Percentiles rank a stretch among this genome's conserved stretches.
Evolutionary conservation across 2,329 filamentous ascomycete species (phyloP).

Genomic region (Colletotrichum musicola): DNA sequence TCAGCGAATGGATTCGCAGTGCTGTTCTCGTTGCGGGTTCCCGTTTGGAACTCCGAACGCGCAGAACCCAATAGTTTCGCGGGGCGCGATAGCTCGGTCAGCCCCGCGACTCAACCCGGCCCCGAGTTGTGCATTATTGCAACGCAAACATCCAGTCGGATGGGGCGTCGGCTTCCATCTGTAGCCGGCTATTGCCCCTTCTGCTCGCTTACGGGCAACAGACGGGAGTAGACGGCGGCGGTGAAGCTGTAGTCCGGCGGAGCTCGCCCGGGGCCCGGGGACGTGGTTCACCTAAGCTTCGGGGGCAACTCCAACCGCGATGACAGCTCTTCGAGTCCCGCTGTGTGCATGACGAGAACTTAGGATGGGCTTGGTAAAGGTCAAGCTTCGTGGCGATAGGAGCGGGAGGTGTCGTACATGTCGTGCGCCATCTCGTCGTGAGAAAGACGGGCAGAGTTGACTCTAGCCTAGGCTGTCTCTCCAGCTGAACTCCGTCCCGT

Average conservation of each 20-base stretch:
- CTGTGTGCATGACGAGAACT: background rate
- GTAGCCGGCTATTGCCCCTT: background rate
- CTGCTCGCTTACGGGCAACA: background rate
- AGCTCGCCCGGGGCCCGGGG: background rate
- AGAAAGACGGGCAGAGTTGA: conserved; percentile 24
- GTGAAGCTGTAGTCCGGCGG: background rate
- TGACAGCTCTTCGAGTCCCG: background rate
- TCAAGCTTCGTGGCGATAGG: conserved; percentile 15
- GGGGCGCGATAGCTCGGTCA: background rate
- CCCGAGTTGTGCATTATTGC: background rate
- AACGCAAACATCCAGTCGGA: background rate
- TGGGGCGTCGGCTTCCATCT: background rate
- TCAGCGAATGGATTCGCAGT: background rate
- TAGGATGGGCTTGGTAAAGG: conserved; percentile 9
- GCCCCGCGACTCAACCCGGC: background rate
- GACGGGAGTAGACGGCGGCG: conserved; percentile 10
- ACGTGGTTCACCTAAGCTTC: background rate
- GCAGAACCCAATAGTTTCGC: conserved; percentile 21
- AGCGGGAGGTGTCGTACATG: background rate
- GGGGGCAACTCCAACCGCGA: background rate
- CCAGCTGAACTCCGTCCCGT: conserved; percentile 22
- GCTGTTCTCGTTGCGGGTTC: background rate
- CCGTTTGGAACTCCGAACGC: background rate
- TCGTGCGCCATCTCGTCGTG: background rate
- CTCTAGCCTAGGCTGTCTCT: background rate